phyloP scores from a whole-genome alignment of 108 stramenopile genomes.

The Skeletonema tropicum region DNA sequence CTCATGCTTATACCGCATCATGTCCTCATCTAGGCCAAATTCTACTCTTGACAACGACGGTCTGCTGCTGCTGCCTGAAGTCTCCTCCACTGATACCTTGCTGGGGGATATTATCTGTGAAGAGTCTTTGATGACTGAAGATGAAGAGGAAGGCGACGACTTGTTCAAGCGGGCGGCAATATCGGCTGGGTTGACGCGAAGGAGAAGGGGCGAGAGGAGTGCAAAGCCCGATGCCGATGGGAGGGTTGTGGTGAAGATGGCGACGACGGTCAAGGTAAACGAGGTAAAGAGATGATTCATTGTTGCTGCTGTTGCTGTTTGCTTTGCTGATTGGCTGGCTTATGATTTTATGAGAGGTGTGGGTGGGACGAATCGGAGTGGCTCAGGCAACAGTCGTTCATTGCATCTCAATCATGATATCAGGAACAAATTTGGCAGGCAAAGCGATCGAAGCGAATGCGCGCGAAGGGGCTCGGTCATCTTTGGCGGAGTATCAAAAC shows the following conservation, averaged over 20 bases:
- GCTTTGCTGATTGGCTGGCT: not conserved
- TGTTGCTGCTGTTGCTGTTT: not conserved
- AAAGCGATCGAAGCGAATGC: too few species aligned
- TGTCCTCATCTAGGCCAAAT: not conserved
- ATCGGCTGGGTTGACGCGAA: not conserved
- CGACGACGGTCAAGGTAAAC: not conserved
- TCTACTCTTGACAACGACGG: not conserved
- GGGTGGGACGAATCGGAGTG: too few species aligned
- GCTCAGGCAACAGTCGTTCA: too few species aligned
- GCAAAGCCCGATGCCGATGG: not conserved
- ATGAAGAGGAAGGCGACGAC: not conserved
- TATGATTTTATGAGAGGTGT: not conserved
- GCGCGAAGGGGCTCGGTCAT: too few species aligned
- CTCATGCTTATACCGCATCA: constrained; percentile 5
- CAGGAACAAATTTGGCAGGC: too few species aligned
- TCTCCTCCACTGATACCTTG: not conserved
- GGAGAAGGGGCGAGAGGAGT: not conserved
- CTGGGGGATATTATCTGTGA: not conserved
- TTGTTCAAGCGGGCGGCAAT: not conserved
- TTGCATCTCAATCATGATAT: too few species aligned
- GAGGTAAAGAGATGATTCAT: not conserved
- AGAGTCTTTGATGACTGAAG: not conserved
- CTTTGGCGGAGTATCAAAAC: too few species aligned
- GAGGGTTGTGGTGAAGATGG: not conserved
- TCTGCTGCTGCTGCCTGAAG: not conserved